Evolutionary conservation across 371 early-diverging fungal species (phyloP), one percentile per base, ranked within the genome.

Genomic region (Parasitella parasitica): DNA sequence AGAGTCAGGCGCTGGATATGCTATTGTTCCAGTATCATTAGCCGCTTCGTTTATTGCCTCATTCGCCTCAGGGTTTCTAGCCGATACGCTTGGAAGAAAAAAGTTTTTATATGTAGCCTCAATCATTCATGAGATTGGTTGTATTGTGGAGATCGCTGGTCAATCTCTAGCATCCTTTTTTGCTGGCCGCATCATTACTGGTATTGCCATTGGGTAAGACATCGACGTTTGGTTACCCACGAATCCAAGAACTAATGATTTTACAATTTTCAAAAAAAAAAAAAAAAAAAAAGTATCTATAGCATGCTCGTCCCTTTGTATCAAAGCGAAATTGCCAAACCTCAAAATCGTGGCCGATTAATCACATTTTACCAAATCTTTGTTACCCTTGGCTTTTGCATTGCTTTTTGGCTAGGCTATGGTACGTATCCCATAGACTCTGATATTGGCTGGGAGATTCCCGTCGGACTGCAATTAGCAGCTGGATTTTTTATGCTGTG

Each of bases 311-410:
- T 78, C 2, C 78, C 78, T 30, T 43, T 78, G 53, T 78, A 94
- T 80, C 93, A 96, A 73, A 89, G 94, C 36, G 95, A 97, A 57
- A 85, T 97, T 13, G 89, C 97, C 3, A 88, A 91, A 28, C 82
- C 91, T 22, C 70, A 83, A 16, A 86, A 91, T 59, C 89, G 97
- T 70, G 98, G 98, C 30, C 80, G 91, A n/a, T 75, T 97, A 24
- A 90, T 93, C 39, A 87, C 94, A 15, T 78, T 95, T 34, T 94
- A 97, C 73, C 96, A 97, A 71, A 86, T 93, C 61, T 91, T 95
- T 53, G 90, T 97, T 41, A 91, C 94, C 16, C 53, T 82, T 54
- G 89, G 89, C 15, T 77, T 82, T 36, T 72, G 64, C 56, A 66
- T 70, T 30, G 73, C 77, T 4, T 82, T 75, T 57, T 78, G 79